Conservation (phyloP, 495 filamentous ascomycete species). For the Aspergillus leporis region DNA sequence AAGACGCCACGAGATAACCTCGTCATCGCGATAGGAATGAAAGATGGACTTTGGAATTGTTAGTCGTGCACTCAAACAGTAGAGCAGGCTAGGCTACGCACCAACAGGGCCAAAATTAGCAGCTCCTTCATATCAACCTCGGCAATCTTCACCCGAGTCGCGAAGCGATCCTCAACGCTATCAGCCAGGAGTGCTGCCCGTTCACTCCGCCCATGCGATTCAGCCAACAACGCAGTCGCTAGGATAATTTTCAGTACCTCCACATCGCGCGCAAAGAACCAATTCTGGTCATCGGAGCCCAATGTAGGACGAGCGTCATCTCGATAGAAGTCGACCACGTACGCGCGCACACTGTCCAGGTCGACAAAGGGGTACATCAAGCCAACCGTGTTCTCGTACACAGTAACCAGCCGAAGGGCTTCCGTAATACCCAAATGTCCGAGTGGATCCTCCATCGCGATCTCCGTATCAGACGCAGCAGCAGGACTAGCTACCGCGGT, state of each 20-base stretch:
- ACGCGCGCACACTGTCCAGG: conserved; percentile 59
- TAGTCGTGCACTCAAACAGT: not conserved
- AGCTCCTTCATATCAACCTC: conserved; percentile 67
- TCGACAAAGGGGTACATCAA: conserved; percentile 82
- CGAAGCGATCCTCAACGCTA: conserved; percentile 64
- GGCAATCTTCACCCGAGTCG: conserved; percentile 63
- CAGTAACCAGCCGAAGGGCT: conserved; percentile 63
- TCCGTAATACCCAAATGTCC: conserved; percentile 51
- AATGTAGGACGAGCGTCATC: conserved; percentile 53
- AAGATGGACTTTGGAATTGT: conserved; percentile 64
- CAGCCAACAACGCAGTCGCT: conserved; percentile 67
- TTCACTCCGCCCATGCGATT: conserved; percentile 74
- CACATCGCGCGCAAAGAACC: conserved; percentile 66
- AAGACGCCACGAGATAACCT: conserved; percentile 74
- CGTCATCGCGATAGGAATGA: conserved; percentile 77
- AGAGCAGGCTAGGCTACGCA: conserved; percentile 36
- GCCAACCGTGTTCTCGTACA: conserved; percentile 78
- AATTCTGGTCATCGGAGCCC: conserved; percentile 45
- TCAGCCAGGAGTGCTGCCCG: conserved; percentile 69
- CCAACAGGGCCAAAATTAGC: conserved; percentile 66
- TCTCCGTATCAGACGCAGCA: conserved; percentile 16
- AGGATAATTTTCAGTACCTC: conserved; percentile 75
- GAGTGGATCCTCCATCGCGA: conserved; percentile 20
- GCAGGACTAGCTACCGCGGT: conserved; percentile 24
- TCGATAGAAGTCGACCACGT: conserved; percentile 52